phyloP scores from a whole-genome alignment of 768 basidiomycete species.

The Ephemerocybe angulata region DNA sequence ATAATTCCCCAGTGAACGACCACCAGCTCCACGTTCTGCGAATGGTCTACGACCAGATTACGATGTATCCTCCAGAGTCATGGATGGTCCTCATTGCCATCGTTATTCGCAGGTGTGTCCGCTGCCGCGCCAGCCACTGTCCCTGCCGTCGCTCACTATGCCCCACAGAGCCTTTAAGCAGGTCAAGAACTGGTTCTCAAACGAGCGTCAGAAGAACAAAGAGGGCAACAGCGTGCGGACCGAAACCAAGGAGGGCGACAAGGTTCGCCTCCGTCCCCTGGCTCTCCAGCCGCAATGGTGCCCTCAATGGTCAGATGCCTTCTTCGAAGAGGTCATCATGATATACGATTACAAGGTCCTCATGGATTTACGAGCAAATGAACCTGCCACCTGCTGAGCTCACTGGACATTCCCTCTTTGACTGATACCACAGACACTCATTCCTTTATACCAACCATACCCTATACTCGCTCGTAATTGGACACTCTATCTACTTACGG shows the following conservation, averaged over 20 bases:
- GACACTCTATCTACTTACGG: conserved; percentile 10
- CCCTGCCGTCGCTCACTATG: conserved; percentile 4
- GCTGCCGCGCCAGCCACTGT: background rate
- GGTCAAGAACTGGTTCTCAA: conserved; percentile 67
- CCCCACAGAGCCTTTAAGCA: conserved; percentile 50
- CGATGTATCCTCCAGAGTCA: conserved; percentile 59
- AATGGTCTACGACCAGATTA: conserved; percentile 64
- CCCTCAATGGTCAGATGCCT: conserved; percentile 56
- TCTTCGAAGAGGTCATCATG: conserved; percentile 62
- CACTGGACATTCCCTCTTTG: background rate
- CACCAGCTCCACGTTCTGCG: conserved; percentile 56
- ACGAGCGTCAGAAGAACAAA: conserved; percentile 51
- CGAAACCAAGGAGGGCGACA: conserved; percentile 37
- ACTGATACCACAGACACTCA: conserved; percentile 5
- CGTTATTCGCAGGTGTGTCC: conserved; percentile 48
- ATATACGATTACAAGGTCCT: conserved; percentile 47
- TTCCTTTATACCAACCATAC: conserved; percentile 2
- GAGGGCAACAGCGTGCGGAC: conserved; percentile 37
- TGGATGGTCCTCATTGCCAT: conserved; percentile 60
- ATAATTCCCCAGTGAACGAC: conserved; percentile 54
- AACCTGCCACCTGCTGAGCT: conserved; percentile 3
- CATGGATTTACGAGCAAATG: conserved; percentile 27
- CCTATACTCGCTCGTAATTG: conserved; percentile 2
- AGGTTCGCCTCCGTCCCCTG: conserved; percentile 45
- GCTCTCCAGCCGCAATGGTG: conserved; percentile 38